Evolutionary conservation across 164 flowering plant species (phyloP).

Genomic region (Stephania japonica): DNA sequence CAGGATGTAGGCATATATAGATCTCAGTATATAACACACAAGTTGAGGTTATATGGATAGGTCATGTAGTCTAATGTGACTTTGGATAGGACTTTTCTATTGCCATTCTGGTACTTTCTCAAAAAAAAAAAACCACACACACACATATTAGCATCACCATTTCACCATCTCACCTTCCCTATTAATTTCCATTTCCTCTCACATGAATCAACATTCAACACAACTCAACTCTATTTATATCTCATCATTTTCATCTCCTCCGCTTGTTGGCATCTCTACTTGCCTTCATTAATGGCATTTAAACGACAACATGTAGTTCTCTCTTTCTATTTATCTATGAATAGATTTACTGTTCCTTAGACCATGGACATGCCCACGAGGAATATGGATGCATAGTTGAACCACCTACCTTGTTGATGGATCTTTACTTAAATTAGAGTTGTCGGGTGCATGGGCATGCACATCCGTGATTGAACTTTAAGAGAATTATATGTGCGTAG

Average conservation of each 20-base stretch:
- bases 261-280: constrained; percentile 9
- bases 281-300: background rate
- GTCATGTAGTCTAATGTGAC: too few species aligned
- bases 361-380: constrained; percentile 2
- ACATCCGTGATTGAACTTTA: too few species aligned
- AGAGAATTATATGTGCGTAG: too few species aligned
- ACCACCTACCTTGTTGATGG: background rate
- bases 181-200: background rate
- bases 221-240: background rate
- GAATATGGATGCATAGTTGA: background rate
- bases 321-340: background rate
- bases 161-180: constrained; percentile 2
- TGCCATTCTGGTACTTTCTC: too few species aligned
- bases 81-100: too few species aligned
- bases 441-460: too few species aligned
- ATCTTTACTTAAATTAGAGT: too few species aligned
- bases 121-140: too few species aligned
- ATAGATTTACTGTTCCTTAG: background rate
- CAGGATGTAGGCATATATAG: too few species aligned
- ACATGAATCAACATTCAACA: background rate
- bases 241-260: background rate
- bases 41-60: too few species aligned
- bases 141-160: background rate
- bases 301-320: background rate
- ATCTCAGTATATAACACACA: too few species aligned